Conservation (phyloP, 352 stramenopile genomes). For the Paralagenidium karlingii region DNA sequence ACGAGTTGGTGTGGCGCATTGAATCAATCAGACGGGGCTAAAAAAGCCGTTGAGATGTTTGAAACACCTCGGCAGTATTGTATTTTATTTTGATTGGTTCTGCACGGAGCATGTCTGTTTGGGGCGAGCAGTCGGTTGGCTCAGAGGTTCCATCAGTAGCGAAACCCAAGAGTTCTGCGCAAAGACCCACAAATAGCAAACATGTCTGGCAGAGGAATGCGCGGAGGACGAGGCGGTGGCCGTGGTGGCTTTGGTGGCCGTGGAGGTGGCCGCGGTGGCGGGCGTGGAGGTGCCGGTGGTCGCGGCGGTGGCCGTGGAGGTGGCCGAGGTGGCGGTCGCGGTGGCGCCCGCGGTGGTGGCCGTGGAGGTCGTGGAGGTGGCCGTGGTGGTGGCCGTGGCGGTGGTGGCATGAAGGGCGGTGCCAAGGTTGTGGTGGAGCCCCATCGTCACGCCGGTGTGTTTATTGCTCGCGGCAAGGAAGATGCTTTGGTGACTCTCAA, state of each 20-base stretch:
- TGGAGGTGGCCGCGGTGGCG: slow-evolving; percentile 1
- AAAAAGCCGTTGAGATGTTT: no score
- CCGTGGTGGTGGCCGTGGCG: slow-evolving; percentile 40
- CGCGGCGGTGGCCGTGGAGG: slow-evolving; percentile 9
- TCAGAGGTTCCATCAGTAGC: no score
- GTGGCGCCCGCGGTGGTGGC: slow-evolving; percentile 21
- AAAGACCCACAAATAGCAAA: no score
- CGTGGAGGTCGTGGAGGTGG: slow-evolving; percentile 35
- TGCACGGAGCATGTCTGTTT: no score
- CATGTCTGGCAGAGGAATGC: slow-evolving; percentile 19
- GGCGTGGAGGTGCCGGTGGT: background rate
- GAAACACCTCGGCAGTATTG: no score
- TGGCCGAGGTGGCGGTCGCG: slow-evolving; percentile 21
- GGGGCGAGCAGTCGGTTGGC: no score
- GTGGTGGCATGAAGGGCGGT: slow-evolving; percentile 90
- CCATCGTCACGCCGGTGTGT: slow-evolving; percentile 97
- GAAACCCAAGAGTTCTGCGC: no score
- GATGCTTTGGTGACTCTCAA: slow-evolving; percentile 98
- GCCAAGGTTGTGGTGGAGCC: slow-evolving; percentile 97
- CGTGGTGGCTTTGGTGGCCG: slow-evolving; percentile 2
- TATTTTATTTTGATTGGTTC: no score
- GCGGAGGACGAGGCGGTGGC: slow-evolving; percentile 6
- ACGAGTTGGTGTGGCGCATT: no score
- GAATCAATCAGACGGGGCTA: no score
- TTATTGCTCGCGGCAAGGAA: slow-evolving; percentile 97